phyloP scores from a whole-genome alignment of 768 basidiomycete species.

The Chalciporus pseudorubinellus region DNA sequence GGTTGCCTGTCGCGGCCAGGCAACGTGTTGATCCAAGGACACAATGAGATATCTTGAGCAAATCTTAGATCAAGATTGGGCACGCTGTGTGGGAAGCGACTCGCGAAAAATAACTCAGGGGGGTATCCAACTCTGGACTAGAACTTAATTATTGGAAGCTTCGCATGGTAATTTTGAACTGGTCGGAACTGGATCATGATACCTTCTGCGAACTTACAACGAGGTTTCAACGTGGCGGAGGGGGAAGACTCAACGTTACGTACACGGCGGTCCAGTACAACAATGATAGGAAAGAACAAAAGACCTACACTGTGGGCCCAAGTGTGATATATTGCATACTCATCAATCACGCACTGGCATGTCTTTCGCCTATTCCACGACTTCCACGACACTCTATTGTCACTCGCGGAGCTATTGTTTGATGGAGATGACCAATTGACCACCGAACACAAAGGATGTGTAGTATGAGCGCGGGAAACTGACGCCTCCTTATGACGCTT shows the following conservation, averaged over 20 bases:
- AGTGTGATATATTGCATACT: too few relatives aligned
- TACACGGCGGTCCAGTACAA: conserved; percentile 8
- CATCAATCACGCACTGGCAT: background rate
- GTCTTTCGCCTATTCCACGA: background rate
- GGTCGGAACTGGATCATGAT: background rate
- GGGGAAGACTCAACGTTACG: conserved; percentile 20
- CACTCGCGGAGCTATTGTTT: background rate
- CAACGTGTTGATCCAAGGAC: conserved; percentile 34
- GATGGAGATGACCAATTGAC: background rate
- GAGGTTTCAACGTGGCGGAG: conserved; percentile 25
- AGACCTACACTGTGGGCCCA: conserved; percentile 16
- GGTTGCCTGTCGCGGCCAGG: conserved; percentile 31
- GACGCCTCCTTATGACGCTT: background rate
- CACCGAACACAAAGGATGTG: background rate
- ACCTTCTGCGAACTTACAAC: conserved; percentile 10
- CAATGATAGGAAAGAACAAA: conserved; percentile 9
- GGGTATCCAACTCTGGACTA: conserved; percentile 12
- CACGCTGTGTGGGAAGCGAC: conserved; percentile 18
- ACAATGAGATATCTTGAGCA: conserved; percentile 26
- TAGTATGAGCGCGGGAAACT: background rate
- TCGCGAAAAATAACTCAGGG: conserved; percentile 17
- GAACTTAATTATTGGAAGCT: conserved; percentile 2
- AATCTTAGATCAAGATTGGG: conserved; percentile 32
- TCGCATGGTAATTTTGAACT: background rate
- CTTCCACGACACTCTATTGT: background rate